Evolutionary conservation across 345 rosid species (phyloP).

Genomic region (Firmiana major): DNA sequence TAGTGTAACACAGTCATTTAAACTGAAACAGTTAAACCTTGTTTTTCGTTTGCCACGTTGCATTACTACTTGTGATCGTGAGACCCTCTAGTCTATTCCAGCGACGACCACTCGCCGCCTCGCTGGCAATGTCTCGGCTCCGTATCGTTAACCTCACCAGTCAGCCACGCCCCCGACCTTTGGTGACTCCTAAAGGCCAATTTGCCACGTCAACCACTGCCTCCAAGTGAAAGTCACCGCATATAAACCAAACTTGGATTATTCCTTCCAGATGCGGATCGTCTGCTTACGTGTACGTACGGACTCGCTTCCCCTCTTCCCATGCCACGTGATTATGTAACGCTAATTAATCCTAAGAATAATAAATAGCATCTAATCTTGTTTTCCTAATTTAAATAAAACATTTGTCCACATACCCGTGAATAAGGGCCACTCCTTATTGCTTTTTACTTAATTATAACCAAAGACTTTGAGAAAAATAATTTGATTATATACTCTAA

Average conservation of each 20-base stretch:
- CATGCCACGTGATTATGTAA: not conserved
- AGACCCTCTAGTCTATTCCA: not conserved
- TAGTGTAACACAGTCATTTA: too few relatives aligned
- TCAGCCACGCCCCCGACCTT: too few relatives aligned
- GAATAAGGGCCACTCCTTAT: not conserved
- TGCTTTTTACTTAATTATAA: not conserved
- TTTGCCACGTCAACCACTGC: constrained; percentile 20
- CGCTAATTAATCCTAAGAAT: not conserved
- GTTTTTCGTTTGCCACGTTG: too few relatives aligned
- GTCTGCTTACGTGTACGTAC: not conserved
- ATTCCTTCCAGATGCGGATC: constrained; percentile 9
- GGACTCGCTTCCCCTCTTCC: not conserved
- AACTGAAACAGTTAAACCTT: too few relatives aligned
- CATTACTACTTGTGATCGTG: not conserved
- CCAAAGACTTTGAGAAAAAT: not conserved
- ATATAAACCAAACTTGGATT: not conserved
- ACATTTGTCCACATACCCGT: not conserved
- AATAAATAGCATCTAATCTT: not conserved
- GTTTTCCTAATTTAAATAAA: not conserved
- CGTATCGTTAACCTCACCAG: not conserved
- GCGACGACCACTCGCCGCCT: constrained; percentile 40
- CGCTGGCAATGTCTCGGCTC: constrained; percentile 11
- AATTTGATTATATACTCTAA: too few relatives aligned
- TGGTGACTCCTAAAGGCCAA: constrained; percentile 25
- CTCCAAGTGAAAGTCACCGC: constrained; percentile 16